Conservation (phyloP, 2,329 filamentous ascomycete species). For the Alternaria sp. region DNA sequence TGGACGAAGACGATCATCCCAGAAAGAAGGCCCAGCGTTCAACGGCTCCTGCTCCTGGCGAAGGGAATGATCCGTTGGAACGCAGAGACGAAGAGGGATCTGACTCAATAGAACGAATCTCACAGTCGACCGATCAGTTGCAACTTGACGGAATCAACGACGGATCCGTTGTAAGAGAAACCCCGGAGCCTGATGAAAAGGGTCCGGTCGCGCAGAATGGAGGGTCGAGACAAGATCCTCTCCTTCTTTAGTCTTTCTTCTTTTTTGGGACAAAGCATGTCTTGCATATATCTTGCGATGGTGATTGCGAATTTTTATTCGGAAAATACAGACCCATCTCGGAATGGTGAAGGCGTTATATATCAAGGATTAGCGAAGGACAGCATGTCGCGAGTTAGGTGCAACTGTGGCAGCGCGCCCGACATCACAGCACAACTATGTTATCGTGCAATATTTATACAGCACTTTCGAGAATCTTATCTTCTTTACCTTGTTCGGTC, state of each 20-base stretch:
- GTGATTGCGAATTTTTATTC: background rate
- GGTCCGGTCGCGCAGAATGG: conserved; percentile 64
- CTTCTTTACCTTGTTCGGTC: conserved; percentile 27
- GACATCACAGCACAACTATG: background rate
- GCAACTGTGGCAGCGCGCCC: background rate
- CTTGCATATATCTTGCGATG: background rate
- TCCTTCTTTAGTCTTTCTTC: background rate
- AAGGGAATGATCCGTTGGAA: background rate
- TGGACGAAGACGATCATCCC: conserved; percentile 5
- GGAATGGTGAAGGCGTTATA: conserved; percentile 15
- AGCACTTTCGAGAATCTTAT: conserved; percentile 41
- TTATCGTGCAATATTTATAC: conserved; percentile 31
- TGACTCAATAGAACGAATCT: conserved; percentile 17
- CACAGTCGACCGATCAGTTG: conserved; percentile 16
- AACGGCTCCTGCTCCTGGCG: background rate
- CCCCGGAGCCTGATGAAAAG: conserved; percentile 11
- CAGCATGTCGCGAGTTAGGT: background rate
- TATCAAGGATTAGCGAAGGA: background rate
- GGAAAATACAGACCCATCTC: background rate
- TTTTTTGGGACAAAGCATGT: background rate
- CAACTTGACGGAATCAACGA: conserved; percentile 7
- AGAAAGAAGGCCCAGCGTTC: background rate
- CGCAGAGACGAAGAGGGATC: background rate
- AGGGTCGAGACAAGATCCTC: background rate
- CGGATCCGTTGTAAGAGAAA: conserved; percentile 13